Conservation (phyloP, 495 filamentous ascomycete genomes). For the Xylaria acuta region DNA sequence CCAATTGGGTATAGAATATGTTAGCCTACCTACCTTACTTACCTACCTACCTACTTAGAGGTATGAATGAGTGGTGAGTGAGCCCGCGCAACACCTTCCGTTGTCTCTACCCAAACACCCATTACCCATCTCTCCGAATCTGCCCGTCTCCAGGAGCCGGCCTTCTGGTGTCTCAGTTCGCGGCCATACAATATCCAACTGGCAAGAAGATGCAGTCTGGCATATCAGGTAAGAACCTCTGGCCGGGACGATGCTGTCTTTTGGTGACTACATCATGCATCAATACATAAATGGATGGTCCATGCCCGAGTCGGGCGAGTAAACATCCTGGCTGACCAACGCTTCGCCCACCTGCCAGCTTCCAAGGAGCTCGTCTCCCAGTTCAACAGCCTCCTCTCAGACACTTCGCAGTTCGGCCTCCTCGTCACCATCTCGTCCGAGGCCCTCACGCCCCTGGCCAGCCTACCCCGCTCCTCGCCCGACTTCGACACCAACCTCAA, state of each 20-base stretch:
- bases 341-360: conserved; percentile 54
- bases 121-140: neutral
- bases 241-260: neutral
- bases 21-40: neutral
- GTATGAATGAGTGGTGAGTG: neutral
- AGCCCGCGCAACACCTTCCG: neutral
- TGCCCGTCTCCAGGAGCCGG: neutral
- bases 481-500: conserved; percentile 66
- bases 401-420: conserved; percentile 73
- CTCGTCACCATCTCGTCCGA: conserved; percentile 81
- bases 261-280: neutral
- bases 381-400: conserved; percentile 75
- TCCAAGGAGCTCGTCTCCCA: conserved; percentile 84
- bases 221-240: conserved; percentile 23
- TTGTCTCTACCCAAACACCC: neutral
- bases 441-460: conserved; percentile 66
- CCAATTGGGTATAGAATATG: no score
- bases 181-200: neutral
- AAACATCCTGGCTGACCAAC: conserved; percentile 4
- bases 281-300: neutral
- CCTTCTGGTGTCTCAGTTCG: conserved; percentile 6
- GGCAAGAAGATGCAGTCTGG: conserved; percentile 28
- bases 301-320: neutral
- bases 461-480: conserved; percentile 62
- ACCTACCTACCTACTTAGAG: no score